Evolutionary conservation across 345 rosid species (phyloP), one percentile per base, ranked within the genome.

Genomic region (Cardamine occulta): DNA sequence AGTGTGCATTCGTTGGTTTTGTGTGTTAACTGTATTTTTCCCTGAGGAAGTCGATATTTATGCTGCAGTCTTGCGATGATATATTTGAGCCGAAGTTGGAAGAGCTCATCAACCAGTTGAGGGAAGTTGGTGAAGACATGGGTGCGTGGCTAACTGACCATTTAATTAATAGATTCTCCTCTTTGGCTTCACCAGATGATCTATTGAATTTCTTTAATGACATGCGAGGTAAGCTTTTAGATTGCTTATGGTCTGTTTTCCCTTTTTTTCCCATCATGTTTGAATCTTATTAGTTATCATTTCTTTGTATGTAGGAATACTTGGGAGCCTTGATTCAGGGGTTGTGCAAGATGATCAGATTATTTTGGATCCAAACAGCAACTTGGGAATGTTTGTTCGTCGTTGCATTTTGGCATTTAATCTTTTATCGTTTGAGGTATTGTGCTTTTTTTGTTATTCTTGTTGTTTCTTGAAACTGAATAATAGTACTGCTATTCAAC

Each of bases 361-460:
- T 70, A 79, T 87, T 67, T 83, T 95, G 88, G 99, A 95, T 60
- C 91, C 94, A 4, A 95, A 75, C 64, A 89, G 97, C 81, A 85
- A 71, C 68, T 81, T 95, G 73, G 99, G 98, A 72, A 80, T 90
- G 86, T 95, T 89, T 85, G 84, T 92, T 47, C 96, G 98, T 13
- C 99, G 91, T 19, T 90, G 98, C 79, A 63, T 92, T 56, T 88
- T 92, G 74, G 86, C 98, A 64, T 92, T 92, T 77, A 92, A 89
- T 74, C 68, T 85, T 35, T 78, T 95, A 48, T 84, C 89, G 2
- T 95, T 92, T 57, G 99, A 92, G 96, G 99, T 95, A 84, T 66
- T 68, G 40, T 61, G 61, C 42, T 55, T 60, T 65, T 49, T 58
- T 63, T 64, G 13, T 28, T 48, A 61, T 21, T 62, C 21, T 49